Percentiles rank a stretch among this genome's conserved stretches.
These are phyloP conservation scores for Phytophthora chlamydospora DNA, from an alignment of 352 stramenopile species.

Conservation along the genomic window DNA sequence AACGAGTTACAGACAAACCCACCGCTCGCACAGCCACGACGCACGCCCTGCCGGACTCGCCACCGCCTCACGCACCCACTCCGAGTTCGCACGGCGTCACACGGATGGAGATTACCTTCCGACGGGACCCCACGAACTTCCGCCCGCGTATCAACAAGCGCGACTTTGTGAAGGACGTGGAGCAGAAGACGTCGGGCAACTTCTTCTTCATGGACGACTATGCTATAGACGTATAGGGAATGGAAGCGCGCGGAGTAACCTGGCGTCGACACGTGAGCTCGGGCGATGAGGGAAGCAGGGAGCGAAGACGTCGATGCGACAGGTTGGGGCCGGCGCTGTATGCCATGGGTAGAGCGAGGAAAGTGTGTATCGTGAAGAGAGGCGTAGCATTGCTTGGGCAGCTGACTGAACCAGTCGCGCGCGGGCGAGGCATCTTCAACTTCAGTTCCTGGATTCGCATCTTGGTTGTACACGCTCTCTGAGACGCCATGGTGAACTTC, in stretches of 20 bases:
- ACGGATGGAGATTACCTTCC: conserved; percentile 99
- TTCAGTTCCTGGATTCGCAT: too few species aligned
- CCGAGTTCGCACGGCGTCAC: too few species aligned
- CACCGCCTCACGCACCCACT: too few species aligned
- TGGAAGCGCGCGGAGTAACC: conserved; percentile 20
- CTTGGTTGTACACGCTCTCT: too few species aligned
- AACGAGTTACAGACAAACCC: too few species aligned
- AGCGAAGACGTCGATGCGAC: neutral
- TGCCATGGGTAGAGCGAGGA: conserved; percentile 15
- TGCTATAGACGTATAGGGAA: conserved; percentile 34
- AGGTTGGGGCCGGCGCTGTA: neutral
- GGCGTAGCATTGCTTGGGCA: too few species aligned
- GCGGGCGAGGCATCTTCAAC: too few species aligned
- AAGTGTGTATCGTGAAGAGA: conserved; percentile 20
- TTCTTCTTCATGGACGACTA: conserved; percentile 99
- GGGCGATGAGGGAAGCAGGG: conserved; percentile 3
- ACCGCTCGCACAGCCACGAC: too few species aligned
- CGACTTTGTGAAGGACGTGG: conserved; percentile 96
- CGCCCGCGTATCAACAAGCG: conserved; percentile 97
- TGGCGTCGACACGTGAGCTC: conserved; percentile 9
- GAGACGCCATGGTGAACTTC: too few species aligned
- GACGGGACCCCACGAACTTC: conserved; percentile 99
- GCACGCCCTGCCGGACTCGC: too few species aligned
- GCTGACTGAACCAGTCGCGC: too few species aligned
- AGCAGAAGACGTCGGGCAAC: conserved; percentile 97